Percentiles rank a stretch among this genome's conserved stretches.
Evolutionary conservation across 2,329 filamentous ascomycete genomes (phyloP).

Genomic region (Malbranchea zuffiana): DNA sequence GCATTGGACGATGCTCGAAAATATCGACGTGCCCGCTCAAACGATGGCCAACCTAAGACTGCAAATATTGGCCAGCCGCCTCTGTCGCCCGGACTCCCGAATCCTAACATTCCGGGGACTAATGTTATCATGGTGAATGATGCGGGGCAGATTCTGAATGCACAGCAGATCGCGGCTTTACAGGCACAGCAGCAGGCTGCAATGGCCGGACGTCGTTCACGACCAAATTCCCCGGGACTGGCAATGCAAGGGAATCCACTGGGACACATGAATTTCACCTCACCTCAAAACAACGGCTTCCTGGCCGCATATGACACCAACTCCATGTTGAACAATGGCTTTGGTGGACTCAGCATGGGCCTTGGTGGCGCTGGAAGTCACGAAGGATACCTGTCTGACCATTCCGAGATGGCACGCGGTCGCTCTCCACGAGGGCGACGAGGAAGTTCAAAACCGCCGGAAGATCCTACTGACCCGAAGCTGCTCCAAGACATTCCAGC

Average conservation of each 20-base stretch:
- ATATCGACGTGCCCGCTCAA: conserved; percentile 82
- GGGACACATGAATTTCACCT: conserved; percentile 60
- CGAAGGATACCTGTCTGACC: conserved; percentile 86
- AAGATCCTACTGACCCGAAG: conserved; percentile 86
- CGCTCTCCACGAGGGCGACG: conserved; percentile 84
- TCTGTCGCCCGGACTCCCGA: conserved; percentile 55
- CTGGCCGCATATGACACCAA: conserved; percentile 74
- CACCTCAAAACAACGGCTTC: conserved; percentile 90
- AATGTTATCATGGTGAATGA: conserved; percentile 94
- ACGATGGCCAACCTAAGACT: conserved; percentile 52
- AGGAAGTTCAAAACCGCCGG: conserved; percentile 92
- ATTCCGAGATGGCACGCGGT: conserved; percentile 81
- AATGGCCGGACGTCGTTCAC: conserved; percentile 54
- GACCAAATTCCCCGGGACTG: conserved; percentile 80
- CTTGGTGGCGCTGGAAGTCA: conserved; percentile 60
- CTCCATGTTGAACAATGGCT: conserved; percentile 58
- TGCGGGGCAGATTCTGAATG: conserved; percentile 73
- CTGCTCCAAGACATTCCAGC: conserved; percentile 89
- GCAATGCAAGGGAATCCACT: conserved; percentile 55
- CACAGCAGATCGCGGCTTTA: conserved; percentile 73
- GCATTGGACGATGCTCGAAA: conserved; percentile 94
- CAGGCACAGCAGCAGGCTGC: conserved; percentile 54
- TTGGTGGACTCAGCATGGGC: conserved; percentile 59
- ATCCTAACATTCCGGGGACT: conserved; percentile 53
- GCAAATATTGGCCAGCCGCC: conserved; percentile 44